Evolutionary conservation across 768 basidiomycete genomes (phyloP).

Genomic region (Brasilioporus rufonigricans): DNA sequence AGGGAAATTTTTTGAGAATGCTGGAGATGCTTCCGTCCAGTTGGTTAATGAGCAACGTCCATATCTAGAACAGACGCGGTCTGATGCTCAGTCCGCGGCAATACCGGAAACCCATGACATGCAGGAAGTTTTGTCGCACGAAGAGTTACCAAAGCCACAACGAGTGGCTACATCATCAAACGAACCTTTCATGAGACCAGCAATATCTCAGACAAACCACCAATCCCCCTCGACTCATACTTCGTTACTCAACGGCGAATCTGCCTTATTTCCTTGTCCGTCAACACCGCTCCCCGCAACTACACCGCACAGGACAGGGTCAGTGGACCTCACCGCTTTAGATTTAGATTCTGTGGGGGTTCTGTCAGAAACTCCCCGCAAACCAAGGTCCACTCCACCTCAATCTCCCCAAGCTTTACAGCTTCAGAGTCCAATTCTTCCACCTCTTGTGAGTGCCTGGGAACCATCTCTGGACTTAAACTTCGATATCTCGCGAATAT

Average conservation of each 20-base stretch:
- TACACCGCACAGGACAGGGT: not conserved
- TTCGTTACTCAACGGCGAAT: not conserved
- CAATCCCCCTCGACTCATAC: not conserved
- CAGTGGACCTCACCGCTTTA: not conserved
- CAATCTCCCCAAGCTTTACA: not conserved
- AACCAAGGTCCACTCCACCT: not conserved
- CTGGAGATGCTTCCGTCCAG: not conserved
- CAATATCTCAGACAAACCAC: not conserved
- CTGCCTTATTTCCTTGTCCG: not conserved
- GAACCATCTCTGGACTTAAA: conserved; percentile 17
- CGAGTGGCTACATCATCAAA: not conserved
- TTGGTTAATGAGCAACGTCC: conserved; percentile 1
- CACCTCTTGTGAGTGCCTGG: conserved; percentile 9
- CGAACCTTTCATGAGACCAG: not conserved
- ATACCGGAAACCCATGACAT: not conserved
- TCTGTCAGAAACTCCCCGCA: not conserved
- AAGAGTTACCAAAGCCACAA: not conserved
- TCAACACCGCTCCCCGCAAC: not conserved
- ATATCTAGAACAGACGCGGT: not conserved
- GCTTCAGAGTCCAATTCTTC: conserved; percentile 7
- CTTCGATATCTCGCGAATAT: conserved; percentile 12
- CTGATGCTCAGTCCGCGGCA: not conserved
- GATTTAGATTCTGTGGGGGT: not conserved
- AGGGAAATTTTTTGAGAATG: not conserved
- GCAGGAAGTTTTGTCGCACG: not conserved